Evolutionary conservation across 352 stramenopile species (phyloP), one percentile per base, ranked within the genome.

Genomic region (Pythium plurisporium): DNA sequence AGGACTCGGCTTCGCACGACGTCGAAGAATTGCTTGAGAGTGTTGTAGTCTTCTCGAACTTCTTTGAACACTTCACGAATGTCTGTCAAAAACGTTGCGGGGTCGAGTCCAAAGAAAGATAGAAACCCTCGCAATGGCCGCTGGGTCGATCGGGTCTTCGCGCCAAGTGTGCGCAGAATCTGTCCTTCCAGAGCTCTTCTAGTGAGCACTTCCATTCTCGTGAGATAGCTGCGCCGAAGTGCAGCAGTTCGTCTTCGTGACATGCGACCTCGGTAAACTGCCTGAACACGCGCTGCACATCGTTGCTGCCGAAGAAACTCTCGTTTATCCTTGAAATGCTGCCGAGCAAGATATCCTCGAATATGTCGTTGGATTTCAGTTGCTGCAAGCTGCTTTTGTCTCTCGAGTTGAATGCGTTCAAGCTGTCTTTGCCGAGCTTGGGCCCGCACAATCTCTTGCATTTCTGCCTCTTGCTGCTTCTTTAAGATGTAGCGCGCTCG

Each of bases 61-160:
- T 94, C 83, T 1, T 69, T 67, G 14, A 91, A 69, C 8, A 94
- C 67, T 0, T 59, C 63, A 7, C 75, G 66, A 19, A 94, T 61
- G 33, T 94, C 83, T 0, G 67, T 85, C 12, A 94, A 55, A 52
- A 94, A 94, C 3, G 81, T 87, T 15, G 76, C 70, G 2, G 81
- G 81, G 38, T 94, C 83, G 15, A 94, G 65, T 2, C 81, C 83
- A 49, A 94, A 90, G 55, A 89, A 86, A 6, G 67, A 49, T n/a
- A 94, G 51, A 40, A 94, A 90, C 15, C 60, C 64, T 7, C 83
- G 79, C 9, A 94, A 56, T 15, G 74, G 74, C 4, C 76, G 64
- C 43, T 94, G 83, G 1, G 76, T 85, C 27, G 79, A 59, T 20
- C 83, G 70, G 11, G 69, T 86, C 27, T 72, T 69, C 2, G 83